Conservation (phyloP, 441 rosid species). For the Omphalea diandra region DNA sequence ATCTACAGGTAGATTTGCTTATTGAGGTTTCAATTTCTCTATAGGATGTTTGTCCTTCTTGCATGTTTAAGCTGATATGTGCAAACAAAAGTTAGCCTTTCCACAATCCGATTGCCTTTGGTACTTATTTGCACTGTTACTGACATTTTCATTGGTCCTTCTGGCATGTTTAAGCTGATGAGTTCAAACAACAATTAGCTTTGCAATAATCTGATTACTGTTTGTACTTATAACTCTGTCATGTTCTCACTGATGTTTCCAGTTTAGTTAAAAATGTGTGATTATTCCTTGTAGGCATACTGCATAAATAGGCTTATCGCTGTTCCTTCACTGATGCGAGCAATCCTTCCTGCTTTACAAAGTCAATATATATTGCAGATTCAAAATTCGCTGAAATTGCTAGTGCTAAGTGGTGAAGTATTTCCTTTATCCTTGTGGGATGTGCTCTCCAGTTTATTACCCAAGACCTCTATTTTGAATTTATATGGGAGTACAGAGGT, state of each 20-base stretch:
- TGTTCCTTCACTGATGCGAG: constrained; percentile 84
- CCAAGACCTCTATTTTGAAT: constrained; percentile 72
- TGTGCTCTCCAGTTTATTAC: constrained; percentile 57
- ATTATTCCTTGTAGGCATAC: constrained; percentile 56
- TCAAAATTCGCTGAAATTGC: constrained; percentile 56
- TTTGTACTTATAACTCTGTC: constrained; percentile 13
- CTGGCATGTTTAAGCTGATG: too few species aligned
- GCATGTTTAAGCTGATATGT: too few species aligned
- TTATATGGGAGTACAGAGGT: constrained; percentile 98
- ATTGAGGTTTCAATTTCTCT: not conserved
- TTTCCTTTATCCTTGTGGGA: constrained; percentile 76
- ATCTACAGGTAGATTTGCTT: constrained; percentile 58
- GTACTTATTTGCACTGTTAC: too few species aligned
- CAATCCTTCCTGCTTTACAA: constrained; percentile 66
- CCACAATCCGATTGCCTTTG: too few species aligned
- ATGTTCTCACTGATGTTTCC: constrained; percentile 2
- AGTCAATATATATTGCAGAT: constrained; percentile 37
- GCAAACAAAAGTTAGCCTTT: too few species aligned
- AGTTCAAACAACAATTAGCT: not conserved
- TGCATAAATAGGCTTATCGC: constrained; percentile 63
- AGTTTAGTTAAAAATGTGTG: constrained; percentile 3
- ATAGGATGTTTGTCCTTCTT: constrained; percentile 2
- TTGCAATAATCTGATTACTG: not conserved
- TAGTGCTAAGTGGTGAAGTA: constrained; percentile 86
- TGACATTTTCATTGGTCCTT: too few species aligned